A percentile compares a stretch with the other conserved stretches of the same genome.
Conservation (phyloP, 306 rosid species). For the Pueraria montana region DNA sequence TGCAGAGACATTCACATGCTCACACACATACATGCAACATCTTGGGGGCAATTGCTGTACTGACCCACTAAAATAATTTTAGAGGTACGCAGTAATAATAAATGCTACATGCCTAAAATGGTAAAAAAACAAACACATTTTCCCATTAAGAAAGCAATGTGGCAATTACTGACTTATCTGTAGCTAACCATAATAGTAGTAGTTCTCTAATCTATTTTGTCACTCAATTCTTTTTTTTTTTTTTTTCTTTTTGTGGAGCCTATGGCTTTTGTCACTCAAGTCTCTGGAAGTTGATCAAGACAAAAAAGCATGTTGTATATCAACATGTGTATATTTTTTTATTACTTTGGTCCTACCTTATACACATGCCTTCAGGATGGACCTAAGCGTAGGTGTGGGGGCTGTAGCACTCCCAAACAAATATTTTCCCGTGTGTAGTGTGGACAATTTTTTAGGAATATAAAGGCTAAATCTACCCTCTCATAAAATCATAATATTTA, state of each 20-base stretch:
- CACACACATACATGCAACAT: conserved; percentile 44
- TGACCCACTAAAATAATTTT: conserved; percentile 44
- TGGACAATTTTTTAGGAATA: not conserved
- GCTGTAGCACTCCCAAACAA: not conserved
- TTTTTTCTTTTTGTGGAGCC: conserved; percentile 3
- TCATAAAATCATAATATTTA: not conserved
- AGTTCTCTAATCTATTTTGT: not conserved
- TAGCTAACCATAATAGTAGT: conserved; percentile 9
- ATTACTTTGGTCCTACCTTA: conserved; percentile 29
- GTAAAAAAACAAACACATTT: not conserved
- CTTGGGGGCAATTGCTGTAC: conserved; percentile 47
- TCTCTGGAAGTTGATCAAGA: conserved; percentile 33
- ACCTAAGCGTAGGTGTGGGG: not conserved
- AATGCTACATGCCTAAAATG: conserved; percentile 34
- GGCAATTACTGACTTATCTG: conserved; percentile 16
- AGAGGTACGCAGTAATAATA: conserved; percentile 39
- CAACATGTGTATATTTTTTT: not conserved
- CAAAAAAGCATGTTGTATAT: conserved; percentile 11
- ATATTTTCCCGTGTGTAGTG: conserved; percentile 16
- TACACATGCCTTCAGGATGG: conserved; percentile 24
- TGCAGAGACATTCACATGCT: conserved; percentile 48
- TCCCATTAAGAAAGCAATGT: conserved; percentile 1
- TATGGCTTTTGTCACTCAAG: conserved; percentile 1
- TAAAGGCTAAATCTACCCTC: not conserved
- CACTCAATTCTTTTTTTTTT: not conserved